phyloP scores from a whole-genome alignment of 129 eudicot genomes.

The Escallonia rubra region DNA sequence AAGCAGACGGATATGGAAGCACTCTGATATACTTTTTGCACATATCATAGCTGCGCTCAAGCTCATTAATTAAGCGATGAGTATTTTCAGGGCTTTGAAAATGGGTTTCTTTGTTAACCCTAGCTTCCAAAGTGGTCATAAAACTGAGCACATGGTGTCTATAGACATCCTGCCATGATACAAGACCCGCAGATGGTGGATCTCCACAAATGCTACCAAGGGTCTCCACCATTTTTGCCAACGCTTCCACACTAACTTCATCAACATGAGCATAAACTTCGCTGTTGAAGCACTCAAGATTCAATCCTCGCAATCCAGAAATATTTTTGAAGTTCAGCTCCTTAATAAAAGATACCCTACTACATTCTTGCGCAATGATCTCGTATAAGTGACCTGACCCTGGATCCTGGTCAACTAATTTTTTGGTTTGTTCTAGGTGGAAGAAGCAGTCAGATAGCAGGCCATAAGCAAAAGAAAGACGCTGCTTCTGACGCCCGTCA shows the following conservation, averaged over 20 bases:
- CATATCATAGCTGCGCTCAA: conserved; percentile 58
- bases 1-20: conserved; percentile 39
- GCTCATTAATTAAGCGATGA: conserved; percentile 44
- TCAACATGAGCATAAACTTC: conserved; percentile 69
- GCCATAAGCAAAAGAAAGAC: conserved; percentile 61
- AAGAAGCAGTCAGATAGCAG: conserved; percentile 72
- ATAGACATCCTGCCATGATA: conserved; percentile 65
- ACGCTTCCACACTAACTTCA: conserved; percentile 66
- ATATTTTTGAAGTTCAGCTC: conserved; percentile 84
- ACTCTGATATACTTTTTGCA: conserved; percentile 52
- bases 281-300: conserved; percentile 45
- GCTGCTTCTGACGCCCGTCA: conserved; percentile 66
- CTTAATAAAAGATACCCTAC: conserved; percentile 53
- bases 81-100: conserved; percentile 56
- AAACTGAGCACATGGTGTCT: conserved; percentile 52
- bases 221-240: conserved; percentile 73
- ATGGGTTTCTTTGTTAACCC: conserved; percentile 42
- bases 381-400: conserved; percentile 49
- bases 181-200: conserved; percentile 42
- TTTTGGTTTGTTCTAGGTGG: conserved; percentile 36
- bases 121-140: conserved; percentile 43
- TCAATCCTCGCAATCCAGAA: conserved; percentile 53
- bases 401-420: conserved; percentile 8
- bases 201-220: conserved; percentile 39
- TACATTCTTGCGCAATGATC: conserved; percentile 66